Base-by-base conservation (phyloP, 768 basidiomycete species). In the Pleurotus tuoliensis region DNA sequence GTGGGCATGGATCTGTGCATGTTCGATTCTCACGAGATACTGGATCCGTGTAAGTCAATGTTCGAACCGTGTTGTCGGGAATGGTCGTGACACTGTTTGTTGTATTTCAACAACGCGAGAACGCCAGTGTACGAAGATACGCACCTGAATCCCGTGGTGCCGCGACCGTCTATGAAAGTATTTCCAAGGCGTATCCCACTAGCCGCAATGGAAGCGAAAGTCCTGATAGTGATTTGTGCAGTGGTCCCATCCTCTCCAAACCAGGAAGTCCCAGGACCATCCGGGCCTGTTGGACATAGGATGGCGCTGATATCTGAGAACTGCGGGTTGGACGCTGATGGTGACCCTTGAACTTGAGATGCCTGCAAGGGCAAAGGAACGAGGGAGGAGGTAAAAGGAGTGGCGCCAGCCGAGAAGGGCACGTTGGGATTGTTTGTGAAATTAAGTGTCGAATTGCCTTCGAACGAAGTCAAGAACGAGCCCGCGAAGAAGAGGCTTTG, bases 111-210 rank as follows among this genome's bases (percentile, higher is more conserved):
- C 45, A 30, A 34, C 34, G 47, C 11, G 30, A 45, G 49, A 57
- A 43, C 24, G 22, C 49, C 38, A 45, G 56, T 46, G 24, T 47
- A 34, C 25, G 6, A 5, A 47, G 44, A 39, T 27, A 66, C 83
- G 54, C 69, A 95, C 95, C 82, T 88, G 72, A 99, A 99, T 4
- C 76, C 80, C n/a, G 84, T 90, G 1, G 96, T 96, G 41, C 94
- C 89, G 62, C 90, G 86, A 52, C 86, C 82, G 50, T 77, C 71
- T 60, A 86, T 78, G 70, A 96, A 92, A 6, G 94, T 95, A 72
- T 99, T 98, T 24, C 94, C 95, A 25, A 99, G 75, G 45, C 97
- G 84, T 47, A 98, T 67, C 4, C 96, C 97, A 56, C 78, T 84
- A 3, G 85, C 89, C 48, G 81, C 83, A 56, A 91, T 81, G 65